phyloP scores from a whole-genome alignment of 1,284 basidiomycete species.

The Lentinula novae-zelandiae region DNA sequence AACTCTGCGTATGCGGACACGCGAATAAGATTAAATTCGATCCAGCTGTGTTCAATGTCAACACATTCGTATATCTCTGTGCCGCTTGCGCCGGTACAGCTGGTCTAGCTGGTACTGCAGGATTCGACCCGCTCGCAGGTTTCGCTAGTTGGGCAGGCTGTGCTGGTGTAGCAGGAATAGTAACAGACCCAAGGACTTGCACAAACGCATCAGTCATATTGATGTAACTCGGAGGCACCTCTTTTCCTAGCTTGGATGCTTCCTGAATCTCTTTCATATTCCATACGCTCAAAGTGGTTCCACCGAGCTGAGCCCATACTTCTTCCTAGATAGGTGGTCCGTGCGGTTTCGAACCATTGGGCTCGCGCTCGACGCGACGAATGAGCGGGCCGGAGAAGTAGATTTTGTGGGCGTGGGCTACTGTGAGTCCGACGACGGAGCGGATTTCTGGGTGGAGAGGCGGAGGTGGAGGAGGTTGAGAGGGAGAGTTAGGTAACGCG shows the following conservation, averaged over 20 bases:
- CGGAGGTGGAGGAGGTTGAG: slow-evolving; percentile 17
- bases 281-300: slow-evolving; percentile 90
- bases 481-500: slow-evolving; percentile 18
- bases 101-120: neutral
- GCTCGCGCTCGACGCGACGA: slow-evolving; percentile 66
- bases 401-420: slow-evolving; percentile 72
- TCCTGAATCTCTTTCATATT: slow-evolving; percentile 82
- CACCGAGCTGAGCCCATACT: slow-evolving; percentile 93
- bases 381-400: slow-evolving; percentile 81
- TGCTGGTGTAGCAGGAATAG: slow-evolving; percentile 28
- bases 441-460: slow-evolving; percentile 76
- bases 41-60: slow-evolving; percentile 93
- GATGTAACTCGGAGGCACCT: slow-evolving; percentile 84
- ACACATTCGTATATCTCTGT: slow-evolving; percentile 71
- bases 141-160: neutral
- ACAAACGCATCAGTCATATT: slow-evolving; percentile 87
- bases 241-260: slow-evolving; percentile 73
- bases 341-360: slow-evolving; percentile 69
- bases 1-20: slow-evolving; percentile 65
- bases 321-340: slow-evolving; percentile 63
- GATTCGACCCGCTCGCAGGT: neutral
- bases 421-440: slow-evolving; percentile 64
- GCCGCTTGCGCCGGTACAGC: slow-evolving; percentile 27
- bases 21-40: slow-evolving; percentile 90
- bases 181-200: slow-evolving; percentile 71